Conservation (phyloP, 2,329 filamentous ascomycete species). For the Diaporthe velutina region DNA sequence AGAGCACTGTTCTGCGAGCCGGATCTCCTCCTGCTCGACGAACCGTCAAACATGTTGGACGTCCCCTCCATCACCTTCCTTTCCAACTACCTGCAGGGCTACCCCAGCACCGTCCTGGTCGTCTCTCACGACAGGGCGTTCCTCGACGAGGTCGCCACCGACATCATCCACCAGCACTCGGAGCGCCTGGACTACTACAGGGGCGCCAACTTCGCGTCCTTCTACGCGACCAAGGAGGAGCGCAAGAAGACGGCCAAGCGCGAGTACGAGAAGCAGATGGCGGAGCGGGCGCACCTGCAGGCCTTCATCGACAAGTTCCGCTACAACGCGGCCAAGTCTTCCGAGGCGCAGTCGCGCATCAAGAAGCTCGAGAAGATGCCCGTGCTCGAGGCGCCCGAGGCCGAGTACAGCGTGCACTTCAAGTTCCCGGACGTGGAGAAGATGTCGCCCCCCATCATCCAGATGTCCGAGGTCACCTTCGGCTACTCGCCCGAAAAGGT, state of each 20-base stretch:
- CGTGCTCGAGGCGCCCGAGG: conserved; percentile 87
- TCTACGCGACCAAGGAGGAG: conserved; percentile 98
- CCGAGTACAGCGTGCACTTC: conserved; percentile 96
- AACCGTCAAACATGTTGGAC: conserved; percentile 99
- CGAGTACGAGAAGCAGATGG: conserved; percentile 99
- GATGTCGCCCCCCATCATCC: conserved; percentile 95
- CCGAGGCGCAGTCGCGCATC: conserved; percentile 97
- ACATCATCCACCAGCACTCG: conserved; percentile 98
- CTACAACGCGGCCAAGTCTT: conserved; percentile 98
- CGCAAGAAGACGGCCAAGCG: conserved; percentile 95
- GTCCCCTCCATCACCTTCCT: conserved; percentile 99
- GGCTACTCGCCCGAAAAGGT: conserved; percentile 86
- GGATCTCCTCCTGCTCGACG: conserved; percentile 94
- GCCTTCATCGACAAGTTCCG: conserved; percentile 99
- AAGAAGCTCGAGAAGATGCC: conserved; percentile 99
- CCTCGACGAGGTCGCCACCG: conserved; percentile 98
- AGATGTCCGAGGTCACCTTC: conserved; percentile 94
- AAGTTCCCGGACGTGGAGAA: conserved; percentile 98
- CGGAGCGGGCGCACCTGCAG: conserved; percentile 90
- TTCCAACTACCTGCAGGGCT: conserved; percentile 92
- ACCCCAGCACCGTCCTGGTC: conserved; percentile 94
- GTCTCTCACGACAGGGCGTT: conserved; percentile 99
- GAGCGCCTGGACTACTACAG: conserved; percentile 99
- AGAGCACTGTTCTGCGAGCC: conserved; percentile 98
- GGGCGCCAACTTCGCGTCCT: conserved; percentile 95